These are phyloP conservation scores for Apodospora peruviana DNA, from an alignment of 495 filamentous ascomycete genomes.

Conservation along the genomic window DNA sequence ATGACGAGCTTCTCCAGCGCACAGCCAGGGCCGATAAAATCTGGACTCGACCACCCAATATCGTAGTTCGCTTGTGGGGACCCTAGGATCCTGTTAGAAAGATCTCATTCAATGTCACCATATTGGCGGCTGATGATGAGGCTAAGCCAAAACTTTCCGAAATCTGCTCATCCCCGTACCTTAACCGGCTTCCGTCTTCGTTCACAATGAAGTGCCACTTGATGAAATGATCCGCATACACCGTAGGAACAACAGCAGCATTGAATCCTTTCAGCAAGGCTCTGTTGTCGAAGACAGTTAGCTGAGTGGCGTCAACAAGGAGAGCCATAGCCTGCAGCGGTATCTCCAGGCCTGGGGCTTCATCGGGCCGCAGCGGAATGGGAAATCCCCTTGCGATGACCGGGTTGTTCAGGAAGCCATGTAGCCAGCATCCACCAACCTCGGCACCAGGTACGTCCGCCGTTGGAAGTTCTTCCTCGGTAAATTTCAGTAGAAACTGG, in stretches of 20 bases:
- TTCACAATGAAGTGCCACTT: constrained; percentile 8
- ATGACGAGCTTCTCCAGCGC: constrained; percentile 8
- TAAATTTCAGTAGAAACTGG: not conserved
- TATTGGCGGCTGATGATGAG: not conserved
- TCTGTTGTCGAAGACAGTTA: constrained; percentile 1
- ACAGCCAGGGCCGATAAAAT: constrained; percentile 5
- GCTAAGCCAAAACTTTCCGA: not conserved
- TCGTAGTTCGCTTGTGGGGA: constrained; percentile 7
- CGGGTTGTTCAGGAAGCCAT: constrained; percentile 3
- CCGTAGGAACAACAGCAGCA: not conserved
- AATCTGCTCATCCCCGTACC: not conserved
- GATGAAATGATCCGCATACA: not conserved
- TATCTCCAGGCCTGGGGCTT: not conserved
- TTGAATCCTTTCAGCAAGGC: constrained; percentile 8
- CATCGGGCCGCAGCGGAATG: not conserved
- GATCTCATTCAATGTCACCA: not conserved
- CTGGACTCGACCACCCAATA: constrained; percentile 7
- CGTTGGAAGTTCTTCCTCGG: not conserved
- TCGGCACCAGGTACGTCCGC: too few relatives aligned
- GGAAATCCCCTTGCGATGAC: constrained; percentile 7
- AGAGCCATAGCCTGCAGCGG: constrained; percentile 3
- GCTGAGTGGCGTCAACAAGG: not conserved
- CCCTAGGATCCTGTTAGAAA: not conserved
- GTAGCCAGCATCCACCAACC: too few relatives aligned
- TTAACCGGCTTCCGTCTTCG: not conserved